phyloP scores from a whole-genome alignment of 75 land plant genomes.

The Isoetes taiwanensis region DNA sequence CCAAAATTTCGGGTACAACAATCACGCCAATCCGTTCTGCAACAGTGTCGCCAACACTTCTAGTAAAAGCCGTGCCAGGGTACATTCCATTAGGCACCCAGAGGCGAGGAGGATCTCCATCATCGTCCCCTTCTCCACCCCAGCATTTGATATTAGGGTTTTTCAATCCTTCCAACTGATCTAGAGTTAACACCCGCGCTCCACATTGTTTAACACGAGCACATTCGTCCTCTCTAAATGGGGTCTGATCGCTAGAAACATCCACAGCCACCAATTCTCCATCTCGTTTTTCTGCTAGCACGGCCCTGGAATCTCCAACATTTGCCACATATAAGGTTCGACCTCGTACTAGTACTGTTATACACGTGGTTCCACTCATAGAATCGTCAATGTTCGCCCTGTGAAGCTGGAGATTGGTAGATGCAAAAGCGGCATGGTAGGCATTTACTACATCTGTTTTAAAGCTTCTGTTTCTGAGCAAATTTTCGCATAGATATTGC shows the following conservation, averaged over 20 bases:
- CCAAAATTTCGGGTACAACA: conserved; percentile 68
- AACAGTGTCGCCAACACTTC: conserved; percentile 78
- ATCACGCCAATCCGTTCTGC: conserved; percentile 94
- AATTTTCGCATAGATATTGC: conserved; percentile 38
- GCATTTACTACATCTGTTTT: conserved; percentile 46
- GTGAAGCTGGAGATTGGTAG: conserved; percentile 49
- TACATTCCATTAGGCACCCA: conserved; percentile 97
- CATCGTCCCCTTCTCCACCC: conserved; percentile 89
- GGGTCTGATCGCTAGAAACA: conserved; percentile 86
- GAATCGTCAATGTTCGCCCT: conserved; percentile 55
- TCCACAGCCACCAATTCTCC: conserved; percentile 56
- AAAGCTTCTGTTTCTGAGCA: conserved; percentile 27
- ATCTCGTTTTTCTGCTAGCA: conserved; percentile 62
- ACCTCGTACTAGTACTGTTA: conserved; percentile 59
- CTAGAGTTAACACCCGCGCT: conserved; percentile 78
- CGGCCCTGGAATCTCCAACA: conserved; percentile 92
- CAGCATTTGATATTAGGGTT: conserved; percentile 71
- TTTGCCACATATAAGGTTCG: conserved; percentile 62
- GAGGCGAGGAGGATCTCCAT: conserved; percentile 92
- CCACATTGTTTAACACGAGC: conserved; percentile 82
- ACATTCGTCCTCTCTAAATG: conserved; percentile 78
- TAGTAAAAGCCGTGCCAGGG: conserved; percentile 96
- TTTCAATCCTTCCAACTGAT: conserved; percentile 90
- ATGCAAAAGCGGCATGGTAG: conserved; percentile 37
- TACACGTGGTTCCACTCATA: conserved; percentile 93